A percentile compares a stretch with the other conserved stretches of the same genome.
Evolutionary conservation across 495 filamentous ascomycete genomes (phyloP).

Genomic region (Gamarada debralockiae): DNA sequence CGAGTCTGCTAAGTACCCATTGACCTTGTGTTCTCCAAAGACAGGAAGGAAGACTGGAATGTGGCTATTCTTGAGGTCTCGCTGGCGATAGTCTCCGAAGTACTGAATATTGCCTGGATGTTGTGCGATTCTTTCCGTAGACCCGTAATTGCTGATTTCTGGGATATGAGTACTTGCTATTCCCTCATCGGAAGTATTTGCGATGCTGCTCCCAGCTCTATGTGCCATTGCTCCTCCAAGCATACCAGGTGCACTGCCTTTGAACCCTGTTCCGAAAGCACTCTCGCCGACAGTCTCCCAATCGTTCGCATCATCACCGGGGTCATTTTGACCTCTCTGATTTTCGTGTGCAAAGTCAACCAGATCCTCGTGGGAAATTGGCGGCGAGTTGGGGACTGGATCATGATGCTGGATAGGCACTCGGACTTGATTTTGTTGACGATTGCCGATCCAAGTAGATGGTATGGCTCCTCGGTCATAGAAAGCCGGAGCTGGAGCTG

Average conservation of each 20-base stretch:
- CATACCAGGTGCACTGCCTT: background rate
- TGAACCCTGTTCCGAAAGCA: background rate
- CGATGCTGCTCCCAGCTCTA: conserved; percentile 22
- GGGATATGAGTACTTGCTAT: background rate
- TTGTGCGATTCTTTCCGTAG: conserved; percentile 17
- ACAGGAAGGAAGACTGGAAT: conserved; percentile 19
- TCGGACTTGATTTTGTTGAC: conserved; percentile 6
- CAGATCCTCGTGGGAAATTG: background rate
- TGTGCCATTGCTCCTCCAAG: background rate
- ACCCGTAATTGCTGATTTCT: conserved; percentile 7
- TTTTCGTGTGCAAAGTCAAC: background rate
- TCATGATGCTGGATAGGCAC: conserved; percentile 13
- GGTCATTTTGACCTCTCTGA: background rate
- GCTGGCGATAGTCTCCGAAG: conserved; percentile 14
- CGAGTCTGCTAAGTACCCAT: conserved; percentile 22
- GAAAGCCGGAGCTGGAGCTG: conserved; percentile 1
- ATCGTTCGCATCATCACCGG: conserved; percentile 17
- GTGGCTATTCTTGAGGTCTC: conserved; percentile 10
- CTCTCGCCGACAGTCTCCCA: conserved; percentile 26
- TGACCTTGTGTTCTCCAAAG: conserved; percentile 17
- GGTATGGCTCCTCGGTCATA: conserved; percentile 16
- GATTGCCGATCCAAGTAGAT: background rate
- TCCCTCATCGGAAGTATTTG: conserved; percentile 18
- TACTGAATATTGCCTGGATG: conserved; percentile 19
- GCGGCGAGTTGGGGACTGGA: background rate